These are phyloP conservation scores for Geotrichum citri-aurantii DNA, from an alignment of 1,139 yeast species.

Conservation along the genomic window DNA sequence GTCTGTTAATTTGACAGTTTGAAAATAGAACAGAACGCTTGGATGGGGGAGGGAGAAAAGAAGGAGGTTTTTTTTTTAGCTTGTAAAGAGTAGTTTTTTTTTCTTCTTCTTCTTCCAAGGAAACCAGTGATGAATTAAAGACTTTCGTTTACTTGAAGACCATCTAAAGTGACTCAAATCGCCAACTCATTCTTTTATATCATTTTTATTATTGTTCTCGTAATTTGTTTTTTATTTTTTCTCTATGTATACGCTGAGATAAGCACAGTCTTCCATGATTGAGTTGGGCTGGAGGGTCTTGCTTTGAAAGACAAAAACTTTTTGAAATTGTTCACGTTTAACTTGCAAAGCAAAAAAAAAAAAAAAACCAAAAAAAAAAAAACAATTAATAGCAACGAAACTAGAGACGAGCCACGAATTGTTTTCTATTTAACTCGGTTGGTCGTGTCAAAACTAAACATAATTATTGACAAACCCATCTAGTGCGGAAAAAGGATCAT, in stretches of 20 bases:
- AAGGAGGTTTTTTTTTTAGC: not conserved
- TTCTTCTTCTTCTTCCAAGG: too few relatives aligned
- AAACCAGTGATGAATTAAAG: too few relatives aligned
- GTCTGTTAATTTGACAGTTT: not conserved
- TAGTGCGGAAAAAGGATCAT: too few relatives aligned
- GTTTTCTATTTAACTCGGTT: not conserved
- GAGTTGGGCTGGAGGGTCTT: not conserved
- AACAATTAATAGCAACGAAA: too few relatives aligned
- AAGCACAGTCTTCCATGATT: not conserved
- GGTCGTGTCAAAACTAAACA: not conserved
- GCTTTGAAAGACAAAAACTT: not conserved
- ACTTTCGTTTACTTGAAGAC: not conserved
- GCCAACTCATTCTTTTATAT: too few relatives aligned
- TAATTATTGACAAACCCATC: too few relatives aligned
- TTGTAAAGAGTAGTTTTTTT: too few relatives aligned
- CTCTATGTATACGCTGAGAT: not conserved
- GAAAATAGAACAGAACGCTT: not conserved
- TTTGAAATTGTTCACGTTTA: not conserved
- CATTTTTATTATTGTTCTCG: too few relatives aligned
- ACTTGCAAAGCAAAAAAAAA: not conserved
- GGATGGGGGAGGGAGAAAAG: not conserved
- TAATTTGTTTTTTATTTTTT: too few relatives aligned
- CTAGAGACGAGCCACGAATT: not conserved
- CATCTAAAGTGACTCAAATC: not conserved
- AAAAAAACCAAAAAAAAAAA: too few relatives aligned